phyloP scores from a whole-genome alignment of 306 rosid species.

The Gastrolobium villosum region DNA sequence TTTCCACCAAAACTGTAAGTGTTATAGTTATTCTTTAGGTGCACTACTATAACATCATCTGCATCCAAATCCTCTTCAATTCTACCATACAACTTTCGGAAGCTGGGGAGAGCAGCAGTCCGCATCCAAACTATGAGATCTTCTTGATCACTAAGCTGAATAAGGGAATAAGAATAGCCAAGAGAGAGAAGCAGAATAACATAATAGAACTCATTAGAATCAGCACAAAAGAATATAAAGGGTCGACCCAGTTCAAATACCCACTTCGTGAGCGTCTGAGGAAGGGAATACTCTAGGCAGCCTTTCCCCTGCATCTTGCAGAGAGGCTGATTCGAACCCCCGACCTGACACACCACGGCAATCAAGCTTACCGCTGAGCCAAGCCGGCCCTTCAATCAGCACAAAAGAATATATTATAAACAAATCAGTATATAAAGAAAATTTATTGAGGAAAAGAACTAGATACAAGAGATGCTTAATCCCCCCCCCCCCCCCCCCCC shows the following conservation, averaged over 20 bases:
- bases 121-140: conserved; percentile 99
- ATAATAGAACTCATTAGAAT: conserved; percentile 40
- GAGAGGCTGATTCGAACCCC: too few relatives aligned
- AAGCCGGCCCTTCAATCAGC: too few relatives aligned
- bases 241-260: too few relatives aligned
- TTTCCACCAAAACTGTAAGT: conserved; percentile 94
- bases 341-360: too few relatives aligned
- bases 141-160: conserved; percentile 94
- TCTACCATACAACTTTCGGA: conserved; percentile 92
- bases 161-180: conserved; percentile 44
- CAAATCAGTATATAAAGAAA: conserved; percentile 9
- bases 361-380: too few relatives aligned
- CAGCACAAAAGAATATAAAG: conserved; percentile 37
- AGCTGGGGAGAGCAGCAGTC: conserved; percentile 96
- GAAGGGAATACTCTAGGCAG: too few relatives aligned
- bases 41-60: conserved; percentile 78
- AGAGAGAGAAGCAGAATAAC: conserved; percentile 43
- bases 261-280: too few relatives aligned
- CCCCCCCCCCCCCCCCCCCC: neutral
- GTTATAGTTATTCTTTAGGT: conserved; percentile 81
- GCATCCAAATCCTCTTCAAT: conserved; percentile 91
- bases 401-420: conserved; percentile 25
- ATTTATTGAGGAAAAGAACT: neutral
- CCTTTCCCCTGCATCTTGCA: too few relatives aligned
- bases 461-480: neutral